These are phyloP conservation scores for Fusarium stilboides DNA, from an alignment of 2,329 filamentous ascomycete species.

Conservation along the genomic window DNA sequence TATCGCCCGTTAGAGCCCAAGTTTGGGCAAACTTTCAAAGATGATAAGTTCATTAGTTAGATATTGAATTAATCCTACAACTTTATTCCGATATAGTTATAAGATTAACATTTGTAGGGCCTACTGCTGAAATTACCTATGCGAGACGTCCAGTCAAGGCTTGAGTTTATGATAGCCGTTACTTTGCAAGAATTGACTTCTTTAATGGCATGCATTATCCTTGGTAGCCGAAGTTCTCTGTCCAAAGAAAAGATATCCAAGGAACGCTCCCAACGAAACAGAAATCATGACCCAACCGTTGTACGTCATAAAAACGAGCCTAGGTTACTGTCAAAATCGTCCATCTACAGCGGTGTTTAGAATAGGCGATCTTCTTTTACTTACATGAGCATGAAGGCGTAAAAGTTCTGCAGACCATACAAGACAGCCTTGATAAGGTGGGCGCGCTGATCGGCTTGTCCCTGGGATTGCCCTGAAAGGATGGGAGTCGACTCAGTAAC, in stretches of 20 bases:
- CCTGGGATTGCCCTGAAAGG: constrained; percentile 80
- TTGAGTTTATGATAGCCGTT: neutral
- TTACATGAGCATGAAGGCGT: constrained; percentile 99
- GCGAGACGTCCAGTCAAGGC: neutral
- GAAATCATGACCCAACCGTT: constrained; percentile 98
- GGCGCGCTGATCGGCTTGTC: constrained; percentile 73
- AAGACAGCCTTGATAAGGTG: constrained; percentile 85
- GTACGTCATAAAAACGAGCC: constrained; percentile 99
- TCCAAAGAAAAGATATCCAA: constrained; percentile 89
- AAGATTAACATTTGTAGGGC: neutral
- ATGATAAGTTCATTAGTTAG: neutral
- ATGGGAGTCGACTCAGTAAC: constrained; percentile 76
- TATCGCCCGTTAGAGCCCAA: neutral
- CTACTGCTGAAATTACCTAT: neutral
- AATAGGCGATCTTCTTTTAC: constrained; percentile 52
- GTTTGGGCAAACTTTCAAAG: neutral
- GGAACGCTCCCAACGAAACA: constrained; percentile 88
- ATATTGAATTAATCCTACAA: neutral
- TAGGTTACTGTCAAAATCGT: constrained; percentile 56
- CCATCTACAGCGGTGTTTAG: neutral
- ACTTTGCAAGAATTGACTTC: neutral
- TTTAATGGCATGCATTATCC: constrained; percentile 73
- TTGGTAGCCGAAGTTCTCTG: constrained; percentile 79
- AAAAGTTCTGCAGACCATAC: constrained; percentile 96
- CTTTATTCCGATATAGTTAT: neutral